These are phyloP conservation scores for Magnusiomyces tetraspermus DNA, from an alignment of 1,139 yeast species.

Conservation along the genomic window DNA sequence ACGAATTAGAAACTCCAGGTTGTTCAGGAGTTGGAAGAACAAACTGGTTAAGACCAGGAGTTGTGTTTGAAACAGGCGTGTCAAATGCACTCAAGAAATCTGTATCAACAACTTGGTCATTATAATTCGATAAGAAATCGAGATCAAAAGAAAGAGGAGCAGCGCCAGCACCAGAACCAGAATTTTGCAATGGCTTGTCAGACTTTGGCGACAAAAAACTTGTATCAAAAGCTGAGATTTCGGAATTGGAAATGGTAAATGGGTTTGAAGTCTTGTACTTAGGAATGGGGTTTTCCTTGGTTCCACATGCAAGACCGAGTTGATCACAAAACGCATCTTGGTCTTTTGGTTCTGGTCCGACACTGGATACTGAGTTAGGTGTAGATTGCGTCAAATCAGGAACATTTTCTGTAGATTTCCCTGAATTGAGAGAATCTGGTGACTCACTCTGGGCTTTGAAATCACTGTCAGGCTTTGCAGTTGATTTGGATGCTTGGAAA, in stretches of 20 bases:
- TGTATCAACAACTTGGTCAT: slow-evolving; percentile 30
- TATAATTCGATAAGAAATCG: slow-evolving; percentile 29
- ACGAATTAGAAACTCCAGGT: slow-evolving; percentile 15
- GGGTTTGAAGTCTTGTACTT: slow-evolving; percentile 20
- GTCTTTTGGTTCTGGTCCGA: slow-evolving; percentile 23
- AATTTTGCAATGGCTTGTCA: not conserved
- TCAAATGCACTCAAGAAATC: slow-evolving; percentile 28
- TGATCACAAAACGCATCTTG: slow-evolving; percentile 65
- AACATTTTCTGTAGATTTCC: not conserved
- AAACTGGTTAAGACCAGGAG: too few relatives aligned
- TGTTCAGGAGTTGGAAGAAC: not conserved
- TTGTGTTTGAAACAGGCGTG: not conserved
- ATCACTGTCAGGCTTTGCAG: too few relatives aligned
- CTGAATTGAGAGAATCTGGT: not conserved
- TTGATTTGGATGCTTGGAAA: slow-evolving; percentile 14
- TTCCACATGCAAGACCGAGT: slow-evolving; percentile 76
- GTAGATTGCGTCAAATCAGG: not conserved
- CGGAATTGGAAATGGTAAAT: slow-evolving; percentile 18
- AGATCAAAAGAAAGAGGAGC: slow-evolving; percentile 26
- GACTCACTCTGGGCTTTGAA: too few relatives aligned
- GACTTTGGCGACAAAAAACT: not conserved
- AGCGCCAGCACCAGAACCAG: slow-evolving; percentile 9
- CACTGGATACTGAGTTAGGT: slow-evolving; percentile 14
- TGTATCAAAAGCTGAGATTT: not conserved
- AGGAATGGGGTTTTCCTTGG: slow-evolving; percentile 51